Percentiles rank a stretch among this genome's conserved stretches.
Evolutionary conservation across 345 rosid species (phyloP).

Genomic region (Gynandropsis gynandra): DNA sequence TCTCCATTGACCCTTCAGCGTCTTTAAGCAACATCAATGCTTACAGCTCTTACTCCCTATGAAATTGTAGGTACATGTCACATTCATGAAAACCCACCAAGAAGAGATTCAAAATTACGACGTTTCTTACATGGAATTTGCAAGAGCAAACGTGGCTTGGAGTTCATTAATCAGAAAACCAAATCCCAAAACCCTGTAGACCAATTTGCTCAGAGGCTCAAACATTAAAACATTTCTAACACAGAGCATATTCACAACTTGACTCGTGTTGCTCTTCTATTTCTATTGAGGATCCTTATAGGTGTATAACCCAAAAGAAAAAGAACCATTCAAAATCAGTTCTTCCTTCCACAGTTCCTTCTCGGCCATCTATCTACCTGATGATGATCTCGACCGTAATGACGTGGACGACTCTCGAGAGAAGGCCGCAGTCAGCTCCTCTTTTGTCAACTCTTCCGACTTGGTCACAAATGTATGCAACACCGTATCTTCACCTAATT

Average conservation of each 20-base stretch:
- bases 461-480: constrained; percentile 76
- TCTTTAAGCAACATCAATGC: constrained; percentile 37
- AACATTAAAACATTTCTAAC: constrained; percentile 19
- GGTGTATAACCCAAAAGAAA: no score
- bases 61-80: background rate
- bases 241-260: constrained; percentile 45
- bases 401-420: constrained; percentile 46
- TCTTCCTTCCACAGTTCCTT: constrained; percentile 20
- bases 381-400: constrained; percentile 48
- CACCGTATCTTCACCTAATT: constrained; percentile 50
- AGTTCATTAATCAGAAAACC: constrained; percentile 44
- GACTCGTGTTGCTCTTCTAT: constrained; percentile 38
- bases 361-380: constrained; percentile 27
- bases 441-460: constrained; percentile 78
- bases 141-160: constrained; percentile 50
- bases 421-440: constrained; percentile 63
- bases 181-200: constrained; percentile 23
- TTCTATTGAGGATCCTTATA: no score
- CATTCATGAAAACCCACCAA: constrained; percentile 3
- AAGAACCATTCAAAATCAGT: constrained; percentile 28
- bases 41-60: constrained; percentile 71
- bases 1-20: constrained; percentile 22
- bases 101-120: background rate
- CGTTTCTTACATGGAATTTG: constrained; percentile 52
- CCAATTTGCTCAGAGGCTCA: constrained; percentile 19